These are phyloP conservation scores for Acanthamoeba triangularis DNA, from an alignment of 208 protist species.

Conservation along the genomic window DNA sequence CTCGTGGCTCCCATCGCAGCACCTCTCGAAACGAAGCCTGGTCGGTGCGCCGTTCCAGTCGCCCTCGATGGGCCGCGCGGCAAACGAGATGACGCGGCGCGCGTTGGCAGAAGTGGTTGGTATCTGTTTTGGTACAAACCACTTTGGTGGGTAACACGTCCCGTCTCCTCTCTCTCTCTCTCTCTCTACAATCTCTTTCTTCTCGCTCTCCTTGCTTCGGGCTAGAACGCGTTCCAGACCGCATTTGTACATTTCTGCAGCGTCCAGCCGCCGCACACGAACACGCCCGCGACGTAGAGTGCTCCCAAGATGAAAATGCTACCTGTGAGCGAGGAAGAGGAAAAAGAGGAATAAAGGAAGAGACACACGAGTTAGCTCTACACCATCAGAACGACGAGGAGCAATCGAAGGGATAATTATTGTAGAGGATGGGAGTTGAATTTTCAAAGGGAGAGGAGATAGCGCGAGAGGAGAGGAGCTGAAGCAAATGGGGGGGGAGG, in stretches of 20 bases:
- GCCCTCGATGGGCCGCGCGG: too few relatives aligned
- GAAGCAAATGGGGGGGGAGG: background rate
- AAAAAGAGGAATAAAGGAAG: background rate
- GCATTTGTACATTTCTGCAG: constrained; percentile 71
- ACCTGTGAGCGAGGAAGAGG: background rate
- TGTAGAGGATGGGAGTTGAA: background rate
- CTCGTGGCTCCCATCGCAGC: too few relatives aligned
- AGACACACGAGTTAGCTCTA: background rate
- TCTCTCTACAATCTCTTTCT: background rate
- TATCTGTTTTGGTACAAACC: too few relatives aligned
- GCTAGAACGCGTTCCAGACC: constrained; percentile 58
- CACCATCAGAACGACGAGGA: background rate
- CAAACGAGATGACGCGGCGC: too few relatives aligned
- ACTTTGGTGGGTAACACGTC: too few relatives aligned
- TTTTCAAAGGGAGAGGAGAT: background rate
- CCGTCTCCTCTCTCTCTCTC: too few relatives aligned
- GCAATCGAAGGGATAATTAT: background rate
- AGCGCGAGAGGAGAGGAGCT: background rate
- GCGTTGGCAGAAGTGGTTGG: too few relatives aligned
- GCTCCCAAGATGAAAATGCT: constrained; percentile 49
- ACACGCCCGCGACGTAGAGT: constrained; percentile 41
- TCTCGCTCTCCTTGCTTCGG: background rate
- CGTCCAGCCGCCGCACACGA: constrained; percentile 49
- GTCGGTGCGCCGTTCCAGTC: too few relatives aligned
- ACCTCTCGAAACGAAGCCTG: too few relatives aligned